These are phyloP conservation scores for Lasiodiplodia sp. DNA, from an alignment of 2,329 filamentous ascomycete species.

Conservation along the genomic window DNA sequence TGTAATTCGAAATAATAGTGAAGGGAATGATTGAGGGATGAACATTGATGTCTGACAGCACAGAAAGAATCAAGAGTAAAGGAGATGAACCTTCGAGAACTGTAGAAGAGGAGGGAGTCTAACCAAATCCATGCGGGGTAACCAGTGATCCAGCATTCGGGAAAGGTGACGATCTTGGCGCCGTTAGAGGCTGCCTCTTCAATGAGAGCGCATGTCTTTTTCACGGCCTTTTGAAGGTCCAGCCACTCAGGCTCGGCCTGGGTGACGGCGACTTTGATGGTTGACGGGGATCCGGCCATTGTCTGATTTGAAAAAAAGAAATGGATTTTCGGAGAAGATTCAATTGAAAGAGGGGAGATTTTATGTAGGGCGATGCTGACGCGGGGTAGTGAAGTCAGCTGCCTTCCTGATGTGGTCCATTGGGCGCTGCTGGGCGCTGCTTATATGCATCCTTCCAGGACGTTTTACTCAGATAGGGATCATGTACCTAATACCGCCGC, in stretches of 20 bases:
- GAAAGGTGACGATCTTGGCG: slow-evolving; percentile 61
- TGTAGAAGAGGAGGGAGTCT: slow-evolving; percentile 27
- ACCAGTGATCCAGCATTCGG: slow-evolving; percentile 56
- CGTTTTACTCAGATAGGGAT: neutral
- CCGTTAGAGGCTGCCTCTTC: slow-evolving; percentile 61
- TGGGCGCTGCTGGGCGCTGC: neutral
- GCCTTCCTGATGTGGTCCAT: neutral
- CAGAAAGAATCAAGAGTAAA: neutral
- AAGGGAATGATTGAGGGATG: neutral
- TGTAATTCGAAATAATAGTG: neutral
- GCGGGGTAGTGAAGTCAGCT: neutral
- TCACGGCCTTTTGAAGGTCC: slow-evolving; percentile 61
- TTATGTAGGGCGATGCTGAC: neutral
- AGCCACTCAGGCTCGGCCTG: slow-evolving; percentile 69
- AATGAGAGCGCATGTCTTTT: slow-evolving; percentile 66
- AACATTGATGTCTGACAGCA: neutral
- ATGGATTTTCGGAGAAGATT: neutral
- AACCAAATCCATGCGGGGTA: slow-evolving; percentile 58
- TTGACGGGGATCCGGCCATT: neutral
- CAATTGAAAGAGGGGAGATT: neutral
- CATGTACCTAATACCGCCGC: neutral
- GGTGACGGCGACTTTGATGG: slow-evolving; percentile 55
- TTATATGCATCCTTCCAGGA: slow-evolving; percentile 5
- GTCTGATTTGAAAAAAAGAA: neutral
- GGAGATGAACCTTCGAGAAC: neutral